A percentile compares a stretch with the other conserved stretches of the same genome.
Conservation (phyloP, 352 stramenopile genomes). For the Globisporangium takayamanum region DNA sequence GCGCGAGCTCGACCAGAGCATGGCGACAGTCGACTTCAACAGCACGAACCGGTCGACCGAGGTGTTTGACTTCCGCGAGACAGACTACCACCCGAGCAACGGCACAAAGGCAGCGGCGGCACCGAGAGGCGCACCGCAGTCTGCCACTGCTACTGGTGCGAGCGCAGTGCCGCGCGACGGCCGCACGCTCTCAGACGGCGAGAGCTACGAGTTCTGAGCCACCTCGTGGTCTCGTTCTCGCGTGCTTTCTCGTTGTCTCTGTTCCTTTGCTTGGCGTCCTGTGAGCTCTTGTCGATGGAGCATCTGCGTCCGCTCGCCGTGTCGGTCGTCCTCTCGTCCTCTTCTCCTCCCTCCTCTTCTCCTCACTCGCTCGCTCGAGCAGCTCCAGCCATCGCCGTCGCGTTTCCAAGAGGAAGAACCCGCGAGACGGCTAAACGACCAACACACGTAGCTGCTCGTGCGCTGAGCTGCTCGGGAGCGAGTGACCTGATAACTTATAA, state of each 20-base stretch:
- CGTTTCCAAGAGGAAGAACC: background rate
- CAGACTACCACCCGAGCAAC: slow-evolving; percentile 2
- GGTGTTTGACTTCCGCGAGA: slow-evolving; percentile 41
- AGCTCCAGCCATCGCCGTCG: background rate
- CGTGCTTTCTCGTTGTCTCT: too few species aligned
- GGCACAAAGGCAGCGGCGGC: background rate
- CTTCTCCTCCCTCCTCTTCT: too few species aligned
- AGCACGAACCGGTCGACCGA: slow-evolving; percentile 25
- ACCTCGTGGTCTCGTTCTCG: too few species aligned
- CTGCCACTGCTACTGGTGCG: background rate
- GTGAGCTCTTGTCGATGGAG: too few species aligned
- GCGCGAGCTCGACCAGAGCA: slow-evolving; percentile 7
- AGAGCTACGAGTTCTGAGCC: slow-evolving; percentile 71
- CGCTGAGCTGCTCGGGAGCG: too few species aligned
- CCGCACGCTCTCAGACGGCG: slow-evolving; percentile 48
- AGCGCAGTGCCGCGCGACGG: slow-evolving; percentile 15
- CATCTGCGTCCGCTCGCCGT: too few species aligned
- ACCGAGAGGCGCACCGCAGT: background rate
- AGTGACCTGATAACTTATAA: too few species aligned
- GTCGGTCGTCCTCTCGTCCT: too few species aligned
- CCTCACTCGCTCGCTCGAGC: too few species aligned
- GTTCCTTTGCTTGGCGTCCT: too few species aligned
- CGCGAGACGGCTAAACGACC: background rate
- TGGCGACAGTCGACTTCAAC: slow-evolving; percentile 16
- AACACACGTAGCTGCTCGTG: too few species aligned